A percentile compares a stretch with the other conserved stretches of the same genome.
phyloP scores from a whole-genome alignment of 306 rosid genomes.

The Crotalaria pallida region DNA sequence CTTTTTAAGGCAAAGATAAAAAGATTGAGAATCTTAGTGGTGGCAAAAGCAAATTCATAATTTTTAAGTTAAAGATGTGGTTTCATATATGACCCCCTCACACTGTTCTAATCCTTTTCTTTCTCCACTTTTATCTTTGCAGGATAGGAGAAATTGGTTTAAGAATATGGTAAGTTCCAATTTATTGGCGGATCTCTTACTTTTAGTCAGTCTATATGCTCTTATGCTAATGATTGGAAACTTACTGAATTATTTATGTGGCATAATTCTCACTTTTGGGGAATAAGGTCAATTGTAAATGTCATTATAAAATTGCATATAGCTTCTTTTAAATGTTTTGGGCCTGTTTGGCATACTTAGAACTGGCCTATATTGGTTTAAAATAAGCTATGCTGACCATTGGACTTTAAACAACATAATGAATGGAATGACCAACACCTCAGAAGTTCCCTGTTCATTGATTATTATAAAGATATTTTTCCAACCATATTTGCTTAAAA shows the following conservation, averaged over 20 bases:
- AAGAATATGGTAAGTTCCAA: slow-evolving; percentile 42
- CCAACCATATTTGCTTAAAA: not conserved
- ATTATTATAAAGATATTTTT: not conserved
- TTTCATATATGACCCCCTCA: not conserved
- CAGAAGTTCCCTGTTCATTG: not conserved
- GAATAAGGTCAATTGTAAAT: not conserved
- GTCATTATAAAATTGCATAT: not conserved
- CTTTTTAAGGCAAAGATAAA: not conserved
- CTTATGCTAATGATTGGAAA: not conserved
- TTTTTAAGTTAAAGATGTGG: not conserved
- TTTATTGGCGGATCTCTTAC: not conserved
- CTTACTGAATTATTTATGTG: not conserved
- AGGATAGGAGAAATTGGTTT: slow-evolving; percentile 64
- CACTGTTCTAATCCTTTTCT: slow-evolving; percentile 2
- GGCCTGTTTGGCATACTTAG: not conserved
- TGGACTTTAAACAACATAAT: not conserved
- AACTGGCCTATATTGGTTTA: not conserved
- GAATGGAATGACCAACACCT: not conserved
- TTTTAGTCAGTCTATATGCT: not conserved
- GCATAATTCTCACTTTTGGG: not conserved
- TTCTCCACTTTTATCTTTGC: slow-evolving; percentile 23
- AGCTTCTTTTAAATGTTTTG: not conserved
- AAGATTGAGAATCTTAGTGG: not conserved
- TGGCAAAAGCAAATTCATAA: not conserved
- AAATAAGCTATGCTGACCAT: too few species aligned